Evolutionary conservation across 345 rosid species (phyloP), one percentile per base, ranked within the genome.

Genomic region (Syzygium aromaticum): DNA sequence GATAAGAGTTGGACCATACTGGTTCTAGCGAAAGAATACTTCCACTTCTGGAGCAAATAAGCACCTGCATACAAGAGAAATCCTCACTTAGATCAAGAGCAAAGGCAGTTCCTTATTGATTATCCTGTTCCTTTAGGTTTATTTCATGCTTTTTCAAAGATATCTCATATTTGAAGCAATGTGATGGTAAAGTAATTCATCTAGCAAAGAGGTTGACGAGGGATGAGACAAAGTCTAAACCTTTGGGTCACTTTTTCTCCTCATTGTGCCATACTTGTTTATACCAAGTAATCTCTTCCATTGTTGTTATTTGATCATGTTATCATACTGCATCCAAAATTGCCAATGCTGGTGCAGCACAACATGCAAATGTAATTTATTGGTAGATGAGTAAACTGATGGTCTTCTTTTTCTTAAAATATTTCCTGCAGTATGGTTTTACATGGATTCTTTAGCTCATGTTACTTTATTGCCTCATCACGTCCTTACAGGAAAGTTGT

Each of bases 21-120:
- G 88, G 88, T 77, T 95, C 93, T 80, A 96, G 91, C 30, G 98
- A 94, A 88, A 94, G 94, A 27, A 98, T 88, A 87, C 92, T 93
- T 92, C 99, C 99, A 89, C 92, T 94, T 89, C 97, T 95, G 84
- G 96, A 95, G 89, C 98, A 95, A 87, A 98, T 78, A n/a, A 98
- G 93, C 87, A 94, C 94, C 99, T 98, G 90, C 78, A 90, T 83
- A 21, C 89, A 19, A 73, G 82, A 38, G 49, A 73, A 73, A 33
- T 67, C 46, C 25, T 67, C 46, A 33, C 46, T 67, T 67, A 67
- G 46, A 67, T 67, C 78, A 67, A 67, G 80, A 67, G 46, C 1
- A 7, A 67, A 67, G 78, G 23, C 11, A 7, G 80, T 67, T 67
- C 80, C 80, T 9, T 8, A 67, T 67, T n/a, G 38, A 63, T 63